These are phyloP conservation scores for Saturnispora serradocipensis DNA, from an alignment of 805 yeast genomes.

Conservation along the genomic window DNA sequence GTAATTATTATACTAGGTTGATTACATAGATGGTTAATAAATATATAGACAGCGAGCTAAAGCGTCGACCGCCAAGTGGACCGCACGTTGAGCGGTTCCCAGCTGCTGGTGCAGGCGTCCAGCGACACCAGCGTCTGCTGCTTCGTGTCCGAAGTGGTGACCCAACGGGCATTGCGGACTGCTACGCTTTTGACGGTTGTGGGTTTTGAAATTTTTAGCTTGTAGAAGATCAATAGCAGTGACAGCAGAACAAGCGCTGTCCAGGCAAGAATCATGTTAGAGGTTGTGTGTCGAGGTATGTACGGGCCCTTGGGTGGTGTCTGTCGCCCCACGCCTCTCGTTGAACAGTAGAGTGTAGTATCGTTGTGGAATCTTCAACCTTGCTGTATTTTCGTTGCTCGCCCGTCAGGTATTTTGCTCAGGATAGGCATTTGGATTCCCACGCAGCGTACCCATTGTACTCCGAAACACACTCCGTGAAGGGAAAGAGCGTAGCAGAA, in stretches of 20 bases:
- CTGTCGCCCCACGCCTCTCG: neutral
- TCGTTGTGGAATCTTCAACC: neutral
- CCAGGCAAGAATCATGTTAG: neutral
- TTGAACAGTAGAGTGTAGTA: neutral
- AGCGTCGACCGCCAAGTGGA: neutral
- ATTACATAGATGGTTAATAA: neutral
- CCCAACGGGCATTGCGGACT: slow-evolving; percentile 3
- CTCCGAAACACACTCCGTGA: neutral
- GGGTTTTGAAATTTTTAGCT: neutral
- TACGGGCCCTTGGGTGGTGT: neutral
- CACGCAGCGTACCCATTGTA: neutral
- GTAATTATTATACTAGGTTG: neutral
- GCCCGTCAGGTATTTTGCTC: neutral
- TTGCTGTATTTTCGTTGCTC: neutral
- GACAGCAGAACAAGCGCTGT: neutral
- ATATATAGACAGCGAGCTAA: neutral
- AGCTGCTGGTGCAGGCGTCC: neutral
- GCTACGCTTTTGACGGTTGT: neutral
- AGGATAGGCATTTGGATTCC: neutral
- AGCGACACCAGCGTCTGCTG: neutral
- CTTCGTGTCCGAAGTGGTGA: neutral
- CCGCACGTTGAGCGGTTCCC: neutral
- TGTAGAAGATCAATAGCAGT: neutral
- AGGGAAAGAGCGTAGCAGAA: neutral
- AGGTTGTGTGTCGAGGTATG: neutral